Evolutionary conservation across 176 grass and related monocot genomes (phyloP).

Genomic region (Metroxylon sagu): DNA sequence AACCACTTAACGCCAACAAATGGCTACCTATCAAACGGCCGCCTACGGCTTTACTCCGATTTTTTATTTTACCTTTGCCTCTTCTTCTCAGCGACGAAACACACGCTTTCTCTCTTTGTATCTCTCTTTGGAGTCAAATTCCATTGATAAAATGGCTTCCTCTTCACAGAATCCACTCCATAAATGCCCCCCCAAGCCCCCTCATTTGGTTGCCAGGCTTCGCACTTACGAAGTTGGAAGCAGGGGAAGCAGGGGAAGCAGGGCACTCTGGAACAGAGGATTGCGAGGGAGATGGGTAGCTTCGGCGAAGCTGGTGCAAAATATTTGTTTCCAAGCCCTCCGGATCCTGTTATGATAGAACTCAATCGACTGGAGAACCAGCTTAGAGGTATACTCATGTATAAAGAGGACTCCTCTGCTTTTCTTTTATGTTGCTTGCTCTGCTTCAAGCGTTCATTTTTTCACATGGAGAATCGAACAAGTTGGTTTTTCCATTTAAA

Average conservation of each 20-base stretch:
- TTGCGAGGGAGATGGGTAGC: slow-evolving; percentile 44
- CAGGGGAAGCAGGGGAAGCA: neutral
- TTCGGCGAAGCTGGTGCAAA: slow-evolving; percentile 53
- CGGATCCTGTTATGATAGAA: slow-evolving; percentile 57
- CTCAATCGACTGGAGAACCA: slow-evolving; percentile 72
- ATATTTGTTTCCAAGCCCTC: slow-evolving; percentile 41
- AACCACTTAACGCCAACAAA: neutral
- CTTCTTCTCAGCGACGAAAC: slow-evolving; percentile 4
- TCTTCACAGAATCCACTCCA: slow-evolving; percentile 33
- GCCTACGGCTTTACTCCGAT: neutral
- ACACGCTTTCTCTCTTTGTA: neutral
- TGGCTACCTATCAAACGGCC: slow-evolving; percentile 2
- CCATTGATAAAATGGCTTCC: slow-evolving; percentile 25
- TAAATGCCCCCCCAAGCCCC: slow-evolving; percentile 42
- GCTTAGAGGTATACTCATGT: slow-evolving; percentile 46
- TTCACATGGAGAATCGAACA: too few relatives aligned
- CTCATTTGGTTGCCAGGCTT: slow-evolving; percentile 6
- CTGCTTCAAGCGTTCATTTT: too few relatives aligned
- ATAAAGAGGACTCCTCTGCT: neutral
- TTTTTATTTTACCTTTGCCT: slow-evolving; percentile 17
- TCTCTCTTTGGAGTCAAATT: slow-evolving; percentile 14
- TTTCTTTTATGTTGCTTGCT: too few relatives aligned
- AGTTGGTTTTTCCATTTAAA: too few relatives aligned
- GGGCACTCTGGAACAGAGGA: neutral
- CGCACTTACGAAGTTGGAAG: neutral